phyloP scores from a whole-genome alignment of 345 rosid genomes.

The Durio zibethinus region DNA sequence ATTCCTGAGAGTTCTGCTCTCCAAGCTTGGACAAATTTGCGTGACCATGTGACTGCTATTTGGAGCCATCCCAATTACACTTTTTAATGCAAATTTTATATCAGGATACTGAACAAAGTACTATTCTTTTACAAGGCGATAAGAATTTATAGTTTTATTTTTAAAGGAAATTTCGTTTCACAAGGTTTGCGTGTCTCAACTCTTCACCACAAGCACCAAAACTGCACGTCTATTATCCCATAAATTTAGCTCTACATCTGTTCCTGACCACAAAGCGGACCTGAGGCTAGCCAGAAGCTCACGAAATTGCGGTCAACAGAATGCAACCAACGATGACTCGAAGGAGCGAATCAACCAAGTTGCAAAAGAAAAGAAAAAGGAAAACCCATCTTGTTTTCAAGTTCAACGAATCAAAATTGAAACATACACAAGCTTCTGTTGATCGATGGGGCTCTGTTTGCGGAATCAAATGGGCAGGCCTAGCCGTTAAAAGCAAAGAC shows the following conservation, averaged over 20 bases:
- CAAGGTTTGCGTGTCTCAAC: neutral
- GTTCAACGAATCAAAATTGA: neutral
- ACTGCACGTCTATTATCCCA: neutral
- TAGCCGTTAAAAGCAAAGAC: neutral
- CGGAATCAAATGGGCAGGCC: neutral
- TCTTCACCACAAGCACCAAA: conserved; percentile 10
- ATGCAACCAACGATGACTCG: neutral
- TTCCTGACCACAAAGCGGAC: conserved; percentile 20
- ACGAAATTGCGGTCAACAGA: conserved; percentile 27
- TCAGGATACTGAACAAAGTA: neutral
- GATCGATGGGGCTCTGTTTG: neutral
- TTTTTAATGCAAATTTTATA: too few relatives aligned
- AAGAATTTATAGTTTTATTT: neutral
- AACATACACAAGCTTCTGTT: neutral
- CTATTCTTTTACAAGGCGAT: neutral
- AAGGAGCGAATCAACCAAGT: too few relatives aligned
- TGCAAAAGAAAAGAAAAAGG: too few relatives aligned
- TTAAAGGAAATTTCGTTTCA: neutral
- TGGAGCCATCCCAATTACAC: neutral
- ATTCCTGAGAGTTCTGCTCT: neutral
- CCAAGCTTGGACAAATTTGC: too few relatives aligned
- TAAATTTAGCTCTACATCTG: neutral
- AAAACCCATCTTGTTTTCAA: neutral
- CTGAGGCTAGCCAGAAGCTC: conserved; percentile 14
- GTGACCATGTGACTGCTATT: neutral